phyloP scores from a whole-genome alignment of 305 asterid species.

The Fraxinus sp. region DNA sequence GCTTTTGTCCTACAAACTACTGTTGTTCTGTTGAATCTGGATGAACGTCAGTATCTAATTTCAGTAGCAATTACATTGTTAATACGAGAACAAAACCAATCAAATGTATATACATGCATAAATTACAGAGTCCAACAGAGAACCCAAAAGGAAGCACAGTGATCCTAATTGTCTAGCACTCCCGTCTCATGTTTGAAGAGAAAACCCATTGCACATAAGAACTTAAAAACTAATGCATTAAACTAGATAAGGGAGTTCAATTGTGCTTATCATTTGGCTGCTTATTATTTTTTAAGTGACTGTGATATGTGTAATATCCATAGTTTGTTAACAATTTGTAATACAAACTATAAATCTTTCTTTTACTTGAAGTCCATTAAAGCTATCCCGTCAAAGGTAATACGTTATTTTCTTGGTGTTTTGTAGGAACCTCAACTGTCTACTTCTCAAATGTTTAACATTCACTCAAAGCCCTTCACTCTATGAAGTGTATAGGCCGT shows the following conservation, averaged over 20 bases:
- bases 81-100: background rate
- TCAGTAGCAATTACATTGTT: background rate
- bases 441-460: constrained; percentile 57
- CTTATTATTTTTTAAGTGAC: background rate
- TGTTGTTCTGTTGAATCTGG: background rate
- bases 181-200: background rate
- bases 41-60: background rate
- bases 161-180: background rate
- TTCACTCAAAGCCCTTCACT: constrained; percentile 49
- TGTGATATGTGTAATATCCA: background rate
- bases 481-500: constrained; percentile 28
- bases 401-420: constrained; percentile 26
- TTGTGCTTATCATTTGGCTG: background rate
- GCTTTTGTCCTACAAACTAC: background rate
- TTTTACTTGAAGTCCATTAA: background rate
- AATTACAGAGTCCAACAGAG: background rate
- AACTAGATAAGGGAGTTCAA: background rate
- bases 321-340: background rate
- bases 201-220: background rate
- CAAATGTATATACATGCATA: background rate
- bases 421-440: constrained; percentile 73
- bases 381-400: background rate
- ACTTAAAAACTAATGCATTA: background rate
- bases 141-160: background rate
- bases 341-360: background rate